Percentiles rank a stretch among this genome's conserved stretches.
Evolutionary conservation across 352 stramenopile genomes (phyloP).

Genomic region (Globisporangium paddicum): DNA sequence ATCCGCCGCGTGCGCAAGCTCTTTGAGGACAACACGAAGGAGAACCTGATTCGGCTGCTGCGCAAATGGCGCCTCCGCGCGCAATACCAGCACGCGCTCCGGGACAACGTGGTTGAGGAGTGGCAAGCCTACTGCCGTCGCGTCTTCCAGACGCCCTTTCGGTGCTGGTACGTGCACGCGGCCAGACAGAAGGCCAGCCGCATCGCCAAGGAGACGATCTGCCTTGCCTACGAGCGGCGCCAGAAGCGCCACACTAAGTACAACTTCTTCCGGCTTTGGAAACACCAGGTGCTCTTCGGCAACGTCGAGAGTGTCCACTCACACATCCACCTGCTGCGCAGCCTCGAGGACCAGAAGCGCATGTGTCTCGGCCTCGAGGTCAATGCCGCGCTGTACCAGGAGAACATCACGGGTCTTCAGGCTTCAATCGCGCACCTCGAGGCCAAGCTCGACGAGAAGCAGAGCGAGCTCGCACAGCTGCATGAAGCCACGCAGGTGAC

Average conservation of each 20-base stretch:
- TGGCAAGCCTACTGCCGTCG: slow-evolving; percentile 58
- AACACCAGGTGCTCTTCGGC: slow-evolving; percentile 72
- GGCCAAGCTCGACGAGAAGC: slow-evolving; percentile 50
- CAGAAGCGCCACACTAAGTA: slow-evolving; percentile 65
- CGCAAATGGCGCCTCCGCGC: slow-evolving; percentile 47
- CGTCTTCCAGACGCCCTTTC: slow-evolving; percentile 71
- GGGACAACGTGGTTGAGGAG: slow-evolving; percentile 43
- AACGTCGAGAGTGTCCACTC: slow-evolving; percentile 66
- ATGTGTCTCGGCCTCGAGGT: slow-evolving; percentile 59
- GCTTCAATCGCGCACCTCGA: slow-evolving; percentile 52
- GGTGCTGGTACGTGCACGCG: slow-evolving; percentile 57
- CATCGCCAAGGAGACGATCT: slow-evolving; percentile 58
- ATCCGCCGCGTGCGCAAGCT: slow-evolving; percentile 53
- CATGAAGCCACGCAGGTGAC: slow-evolving; percentile 59
- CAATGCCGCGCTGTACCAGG: slow-evolving; percentile 52
- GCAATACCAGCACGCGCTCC: slow-evolving; percentile 49
- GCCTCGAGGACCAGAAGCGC: slow-evolving; percentile 74
- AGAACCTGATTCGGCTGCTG: slow-evolving; percentile 33
- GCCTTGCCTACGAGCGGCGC: slow-evolving; percentile 58
- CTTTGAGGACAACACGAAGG: slow-evolving; percentile 56
- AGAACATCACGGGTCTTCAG: slow-evolving; percentile 60
- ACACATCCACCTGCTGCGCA: slow-evolving; percentile 52
- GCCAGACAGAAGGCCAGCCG: slow-evolving; percentile 29
- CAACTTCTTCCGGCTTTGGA: slow-evolving; percentile 78
- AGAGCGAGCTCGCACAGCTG: slow-evolving; percentile 53